Base-by-base conservation (phyloP, 371 early-diverging fungal genomes). In the Vairimorpha necatrix region DNA sequence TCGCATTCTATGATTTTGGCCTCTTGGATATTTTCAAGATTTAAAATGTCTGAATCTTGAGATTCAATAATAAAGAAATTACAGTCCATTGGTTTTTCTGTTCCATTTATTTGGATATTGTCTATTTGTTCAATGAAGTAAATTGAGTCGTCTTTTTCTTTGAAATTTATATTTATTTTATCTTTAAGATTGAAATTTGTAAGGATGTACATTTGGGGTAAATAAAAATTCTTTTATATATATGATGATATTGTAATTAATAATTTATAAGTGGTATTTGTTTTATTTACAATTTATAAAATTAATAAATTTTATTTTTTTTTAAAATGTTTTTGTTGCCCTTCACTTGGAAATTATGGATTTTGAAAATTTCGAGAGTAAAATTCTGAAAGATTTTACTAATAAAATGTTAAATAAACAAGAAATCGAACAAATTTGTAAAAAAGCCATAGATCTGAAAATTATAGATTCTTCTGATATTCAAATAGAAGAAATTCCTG, bases 1-100 rank as follows among this genome's bases (percentile, higher is more conserved):
- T 66, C 67, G 20, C 39, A 36, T 39, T 42, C 61, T 16, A 68
- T 6, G 26, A 63, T 18, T 6, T 4, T 50, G 24, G 53, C 34
- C 30, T 61, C 18, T 36, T 14, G 6, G 1, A 68, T 33, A 39
- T 24, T 69, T 20, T 47, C 18, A n/a, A 65, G n/a, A 3, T 42
- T 42, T 38, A 63, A 11, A 13, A 39, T 22, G 0, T 33, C 53
- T 16, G 32, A 2, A 58, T 36, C 38, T n/a, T 32, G 20, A 18
- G 30, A 50, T 38, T 63, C 48, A 20, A 42, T 20, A 20, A 73
- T 42, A 54, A 33, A 71, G 38, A 62, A 77, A 36, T 67, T 50
- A 42, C 63, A 63, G n/a, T 66, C 61, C 1, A 22, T 14, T 18
- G 67, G 56, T 30, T 47, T 22, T 39, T 77, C 72, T 34, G 24